phyloP scores from a whole-genome alignment of 176 grass and related monocot genomes.

The Oryza meridionalis region DNA sequence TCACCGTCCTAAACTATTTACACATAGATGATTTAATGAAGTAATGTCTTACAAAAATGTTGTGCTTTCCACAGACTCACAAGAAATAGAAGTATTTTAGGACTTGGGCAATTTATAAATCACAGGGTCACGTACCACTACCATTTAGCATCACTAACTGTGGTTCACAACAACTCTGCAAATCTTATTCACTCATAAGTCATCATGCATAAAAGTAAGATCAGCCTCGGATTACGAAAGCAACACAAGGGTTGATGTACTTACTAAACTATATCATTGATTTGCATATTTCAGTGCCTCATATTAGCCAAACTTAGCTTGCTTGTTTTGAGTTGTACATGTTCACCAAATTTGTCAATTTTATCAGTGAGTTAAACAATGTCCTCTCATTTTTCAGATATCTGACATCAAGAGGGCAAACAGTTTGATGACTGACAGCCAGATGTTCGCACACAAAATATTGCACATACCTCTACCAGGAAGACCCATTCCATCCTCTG shows the following conservation, averaged over 20 bases:
- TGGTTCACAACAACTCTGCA: too few relatives aligned
- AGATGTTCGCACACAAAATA: slow-evolving; percentile 90
- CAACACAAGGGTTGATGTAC: not conserved
- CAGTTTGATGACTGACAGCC: slow-evolving; percentile 65
- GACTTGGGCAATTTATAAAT: not conserved
- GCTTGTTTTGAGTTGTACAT: not conserved
- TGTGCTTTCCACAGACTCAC: not conserved
- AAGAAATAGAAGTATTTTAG: not conserved
- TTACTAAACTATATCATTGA: not conserved
- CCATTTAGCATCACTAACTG: too few relatives aligned
- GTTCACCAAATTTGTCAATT: not conserved
- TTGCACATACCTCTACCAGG: slow-evolving; percentile 81
- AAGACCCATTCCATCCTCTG: slow-evolving; percentile 52
- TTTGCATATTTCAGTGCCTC: not conserved
- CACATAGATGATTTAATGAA: not conserved
- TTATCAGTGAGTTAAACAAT: slow-evolving; percentile 13
- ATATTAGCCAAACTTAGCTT: not conserved
- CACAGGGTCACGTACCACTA: not conserved
- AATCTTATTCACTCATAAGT: too few relatives aligned
- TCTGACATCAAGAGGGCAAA: slow-evolving; percentile 90
- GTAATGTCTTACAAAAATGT: not conserved
- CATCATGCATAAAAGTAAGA: not conserved
- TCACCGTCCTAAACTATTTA: not conserved
- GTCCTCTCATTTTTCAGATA: slow-evolving; percentile 51
- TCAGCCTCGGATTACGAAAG: not conserved